Evolutionary conservation across 768 basidiomycete species (phyloP), one percentile per base, ranked within the genome.

Genomic region (Auricularia sp.): DNA sequence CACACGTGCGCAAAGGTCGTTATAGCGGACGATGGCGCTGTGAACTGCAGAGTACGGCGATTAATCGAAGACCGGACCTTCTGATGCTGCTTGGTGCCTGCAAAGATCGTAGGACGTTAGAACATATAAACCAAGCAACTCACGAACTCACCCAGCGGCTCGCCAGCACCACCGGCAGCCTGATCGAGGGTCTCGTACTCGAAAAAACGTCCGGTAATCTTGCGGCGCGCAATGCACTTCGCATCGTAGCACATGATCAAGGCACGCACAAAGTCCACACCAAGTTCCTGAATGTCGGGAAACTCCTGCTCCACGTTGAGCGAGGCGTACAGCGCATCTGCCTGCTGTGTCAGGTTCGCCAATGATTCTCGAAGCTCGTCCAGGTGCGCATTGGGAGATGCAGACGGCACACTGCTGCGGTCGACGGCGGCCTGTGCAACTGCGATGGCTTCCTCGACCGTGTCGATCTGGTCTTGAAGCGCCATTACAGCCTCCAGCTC

Each of bases 161-260:
- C 74, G 76, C 6, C 35, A 45, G 54, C 37, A 1, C 77, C 72
- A 3, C 74, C 69, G 3, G 73, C 71, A 1, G 77, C 76, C 37
- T 72, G 73, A 62, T 77, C 74, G 1, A 77, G 67, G 16, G 68
- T 70, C n/a, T 79, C 76, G 74, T 75, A 76, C 56, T 78, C 76
- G 36, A 76, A 75, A 54, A 79, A 78, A 16, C 71, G 72, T 0
- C 72, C 70, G 11, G 77, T 71, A 0, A 73, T 75, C 11, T 69
- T 66, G 63, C 75, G 75, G 8, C 73, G 65, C 3, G 79, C 76
- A 62, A 75, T 77, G n/a, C 77, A 76, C 64, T 80, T 81, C 24
- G 78, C 69, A 65, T 79, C 76, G 0, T 72, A 69, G 2, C 73
- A 75, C 64, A 77, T 68, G 1, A 80, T 63, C 0, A 80, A 73